Base-by-base conservation (phyloP, 305 asterid species). In the Fraxinus ornus region DNA sequence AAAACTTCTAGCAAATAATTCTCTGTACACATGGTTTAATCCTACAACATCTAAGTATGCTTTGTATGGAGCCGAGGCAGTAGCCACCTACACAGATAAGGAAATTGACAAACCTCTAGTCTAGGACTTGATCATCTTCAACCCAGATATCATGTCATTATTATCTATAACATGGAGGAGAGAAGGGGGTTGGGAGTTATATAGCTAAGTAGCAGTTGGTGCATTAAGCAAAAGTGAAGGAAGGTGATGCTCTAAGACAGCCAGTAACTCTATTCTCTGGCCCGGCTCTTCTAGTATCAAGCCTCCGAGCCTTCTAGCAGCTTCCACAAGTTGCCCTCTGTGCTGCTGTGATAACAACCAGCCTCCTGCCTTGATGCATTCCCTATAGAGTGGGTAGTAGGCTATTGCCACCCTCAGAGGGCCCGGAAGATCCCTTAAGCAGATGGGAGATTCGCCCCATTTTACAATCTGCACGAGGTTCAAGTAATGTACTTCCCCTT, bases 341-440 rank as follows among this genome's bases (percentile, higher is more conserved):
- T 89, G 93, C 88, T 91, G 84, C 81, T 94, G 99, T 0, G 99
- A 91, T 68, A 95, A 83, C 88, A 95, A 78, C 74, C 85, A 75
- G 3, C 97, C 96, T 57, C 98, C 97, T 15, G 89, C 92, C 90
- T 88, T 77, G 3, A 91, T 86, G 81, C 97, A 91, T 86, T 95
- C 96, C 82, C 97, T 93, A 84, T 95, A 94, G 92, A 95, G 86
- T 3, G 98, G 95, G 91, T 93, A 87, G 89, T 94, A 95, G 3
- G 95, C 98, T 49, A 95, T 83, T 4, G 94, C 98, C 80, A 94
- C 97, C 87, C 96, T 94, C 84, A 95, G 78, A 1, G 97, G 97
- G 12, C 90, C 94, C 0, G 99, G 98, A 75, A 95, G 88, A 80
- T 93, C 98, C 85, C 91, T 75, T 82, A 94, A 80, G 76, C 95